A percentile compares a stretch with the other conserved stretches of the same genome.
phyloP scores from a whole-genome alignment of 768 basidiomycete genomes.

The Infundibulicybe gibba region DNA sequence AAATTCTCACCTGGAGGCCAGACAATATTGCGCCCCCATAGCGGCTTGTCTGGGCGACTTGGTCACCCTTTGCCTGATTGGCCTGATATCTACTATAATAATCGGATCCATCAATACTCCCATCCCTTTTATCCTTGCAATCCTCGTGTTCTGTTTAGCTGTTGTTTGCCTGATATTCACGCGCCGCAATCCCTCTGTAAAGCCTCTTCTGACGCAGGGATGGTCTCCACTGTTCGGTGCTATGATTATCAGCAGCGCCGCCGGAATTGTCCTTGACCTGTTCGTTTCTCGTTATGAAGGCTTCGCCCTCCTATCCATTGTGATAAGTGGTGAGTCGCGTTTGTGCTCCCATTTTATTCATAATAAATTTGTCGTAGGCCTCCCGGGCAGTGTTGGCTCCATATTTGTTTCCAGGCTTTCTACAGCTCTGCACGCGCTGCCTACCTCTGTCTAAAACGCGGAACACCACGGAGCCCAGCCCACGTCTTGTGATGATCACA shows the following conservation, averaged over 20 bases:
- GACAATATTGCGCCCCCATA: constrained; percentile 97
- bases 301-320: constrained; percentile 83
- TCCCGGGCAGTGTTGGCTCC: constrained; percentile 88
- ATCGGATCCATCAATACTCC: constrained; percentile 63
- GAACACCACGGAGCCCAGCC: constrained; percentile 32
- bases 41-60: constrained; percentile 93
- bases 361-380: constrained; percentile 36
- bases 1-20: constrained; percentile 18
- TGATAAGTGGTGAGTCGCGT: constrained; percentile 68
- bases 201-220: constrained; percentile 73
- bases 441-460: constrained; percentile 23
- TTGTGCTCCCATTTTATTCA: background rate
- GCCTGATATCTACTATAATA: constrained; percentile 68
- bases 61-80: constrained; percentile 82
- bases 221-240: constrained; percentile 92
- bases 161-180: constrained; percentile 51
- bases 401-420: constrained; percentile 91
- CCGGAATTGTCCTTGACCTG: constrained; percentile 87
- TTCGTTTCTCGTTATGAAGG: constrained; percentile 88
- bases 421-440: constrained; percentile 75
- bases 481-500: constrained; percentile 57
- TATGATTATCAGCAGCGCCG: constrained; percentile 82
- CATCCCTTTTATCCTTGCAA: constrained; percentile 54
- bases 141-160: constrained; percentile 45
- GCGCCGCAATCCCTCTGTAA: constrained; percentile 63